Conservation (phyloP, 768 basidiomycete species). For the Tulasnella sp. region DNA sequence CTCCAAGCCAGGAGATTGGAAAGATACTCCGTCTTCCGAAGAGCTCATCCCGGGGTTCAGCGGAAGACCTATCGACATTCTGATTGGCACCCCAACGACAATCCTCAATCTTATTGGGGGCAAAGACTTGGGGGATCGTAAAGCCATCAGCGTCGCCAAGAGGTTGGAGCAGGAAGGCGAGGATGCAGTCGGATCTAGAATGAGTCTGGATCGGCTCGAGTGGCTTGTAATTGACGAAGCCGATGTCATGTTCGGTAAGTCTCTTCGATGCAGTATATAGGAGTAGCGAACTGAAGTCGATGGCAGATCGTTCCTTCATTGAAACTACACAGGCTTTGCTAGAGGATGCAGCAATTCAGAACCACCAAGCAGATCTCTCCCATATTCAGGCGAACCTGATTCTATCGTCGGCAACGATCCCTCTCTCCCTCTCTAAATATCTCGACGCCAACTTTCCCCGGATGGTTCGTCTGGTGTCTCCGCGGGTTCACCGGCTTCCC, state of each 20-base stretch:
- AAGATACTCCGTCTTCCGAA: neutral
- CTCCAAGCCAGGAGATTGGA: neutral
- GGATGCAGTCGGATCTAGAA: constrained; percentile 32
- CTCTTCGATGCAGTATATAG: neutral
- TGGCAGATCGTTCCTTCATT: constrained; percentile 71
- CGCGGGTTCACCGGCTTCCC: constrained; percentile 69
- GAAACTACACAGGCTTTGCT: constrained; percentile 59
- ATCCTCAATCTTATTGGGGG: constrained; percentile 46
- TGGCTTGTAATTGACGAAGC: constrained; percentile 92
- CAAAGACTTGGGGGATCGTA: neutral
- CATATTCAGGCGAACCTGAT: constrained; percentile 59
- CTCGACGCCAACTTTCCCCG: constrained; percentile 18
- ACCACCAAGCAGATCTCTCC: constrained; percentile 26
- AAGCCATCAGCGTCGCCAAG: neutral
- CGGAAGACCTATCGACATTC: constrained; percentile 16
- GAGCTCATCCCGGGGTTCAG: neutral
- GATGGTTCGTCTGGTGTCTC: constrained; percentile 49
- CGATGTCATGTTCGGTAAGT: constrained; percentile 74
- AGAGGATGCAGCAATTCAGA: constrained; percentile 25
- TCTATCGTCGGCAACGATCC: constrained; percentile 80
- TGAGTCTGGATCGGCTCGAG: constrained; percentile 59
- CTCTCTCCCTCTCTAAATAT: constrained; percentile 36
- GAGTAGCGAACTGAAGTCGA: neutral
- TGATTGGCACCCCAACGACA: constrained; percentile 53
- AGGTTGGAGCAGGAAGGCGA: constrained; percentile 23